phyloP scores from a whole-genome alignment of 345 rosid genomes.

The Arabidopsis arenosa region DNA sequence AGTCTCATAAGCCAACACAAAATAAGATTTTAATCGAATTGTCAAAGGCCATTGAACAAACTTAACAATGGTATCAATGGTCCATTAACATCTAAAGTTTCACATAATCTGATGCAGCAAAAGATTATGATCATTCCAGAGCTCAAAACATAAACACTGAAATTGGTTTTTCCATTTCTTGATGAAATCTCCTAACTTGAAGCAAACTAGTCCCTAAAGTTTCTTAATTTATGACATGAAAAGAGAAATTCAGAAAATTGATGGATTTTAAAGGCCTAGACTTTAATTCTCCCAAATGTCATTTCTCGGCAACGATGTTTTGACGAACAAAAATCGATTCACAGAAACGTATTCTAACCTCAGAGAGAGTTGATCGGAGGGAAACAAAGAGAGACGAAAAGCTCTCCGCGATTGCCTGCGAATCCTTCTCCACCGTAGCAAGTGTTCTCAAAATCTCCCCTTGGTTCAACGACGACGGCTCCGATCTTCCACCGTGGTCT shows the following conservation, averaged over 20 bases:
- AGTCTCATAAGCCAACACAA: conserved; percentile 14
- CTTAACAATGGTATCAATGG: neutral
- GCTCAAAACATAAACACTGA: conserved; percentile 1
- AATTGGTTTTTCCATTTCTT: neutral
- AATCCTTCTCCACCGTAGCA: conserved; percentile 84
- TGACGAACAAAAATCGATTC: neutral
- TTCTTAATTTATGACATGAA: neutral
- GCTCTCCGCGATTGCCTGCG: conserved; percentile 82
- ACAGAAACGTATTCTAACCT: conserved; percentile 52
- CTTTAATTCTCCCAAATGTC: neutral
- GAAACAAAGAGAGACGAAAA: conserved; percentile 83
- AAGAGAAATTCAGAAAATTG: conserved; percentile 4
- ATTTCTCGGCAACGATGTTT: conserved; percentile 11
- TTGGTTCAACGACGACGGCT: conserved; percentile 45
- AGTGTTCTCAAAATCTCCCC: conserved; percentile 67
- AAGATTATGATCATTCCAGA: neutral
- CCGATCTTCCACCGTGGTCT: conserved; percentile 30
- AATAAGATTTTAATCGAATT: neutral
- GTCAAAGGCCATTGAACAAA: neutral
- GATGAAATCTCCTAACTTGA: conserved; percentile 13
- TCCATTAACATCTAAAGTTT: conserved; percentile 4
- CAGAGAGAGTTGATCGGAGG: conserved; percentile 79
- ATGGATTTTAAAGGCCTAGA: conserved; percentile 18
- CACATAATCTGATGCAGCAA: conserved; percentile 5
- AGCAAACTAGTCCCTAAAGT: neutral